Evolutionary conservation across 371 early-diverging fungal species (phyloP).

Genomic region (Mucor sp.): DNA sequence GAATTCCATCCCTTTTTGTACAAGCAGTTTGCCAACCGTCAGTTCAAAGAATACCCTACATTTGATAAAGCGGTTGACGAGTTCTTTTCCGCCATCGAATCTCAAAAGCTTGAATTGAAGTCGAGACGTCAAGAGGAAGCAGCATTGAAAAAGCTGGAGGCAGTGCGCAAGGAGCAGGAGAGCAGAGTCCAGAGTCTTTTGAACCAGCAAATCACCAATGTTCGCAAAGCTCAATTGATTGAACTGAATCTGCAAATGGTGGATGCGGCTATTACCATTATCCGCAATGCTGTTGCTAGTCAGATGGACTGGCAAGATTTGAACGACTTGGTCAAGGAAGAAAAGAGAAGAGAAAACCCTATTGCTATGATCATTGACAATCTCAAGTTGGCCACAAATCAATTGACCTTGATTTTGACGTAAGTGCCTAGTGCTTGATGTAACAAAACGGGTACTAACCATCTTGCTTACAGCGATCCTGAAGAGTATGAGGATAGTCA

Average conservation of each 20-base stretch:
- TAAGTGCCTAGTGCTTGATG: constrained; percentile 13
- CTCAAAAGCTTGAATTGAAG: constrained; percentile 77
- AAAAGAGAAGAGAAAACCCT: constrained; percentile 76
- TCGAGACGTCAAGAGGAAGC: constrained; percentile 75
- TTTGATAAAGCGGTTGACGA: constrained; percentile 92
- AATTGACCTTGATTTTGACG: constrained; percentile 63
- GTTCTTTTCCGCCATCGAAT: constrained; percentile 90
- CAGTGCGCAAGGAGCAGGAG: constrained; percentile 79
- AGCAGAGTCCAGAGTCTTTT: constrained; percentile 77
- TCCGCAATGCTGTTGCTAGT: constrained; percentile 85
- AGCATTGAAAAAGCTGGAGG: constrained; percentile 82
- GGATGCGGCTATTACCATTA: constrained; percentile 84
- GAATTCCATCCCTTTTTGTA: constrained; percentile 91
- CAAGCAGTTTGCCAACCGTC: constrained; percentile 61
- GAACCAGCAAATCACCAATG: constrained; percentile 64
- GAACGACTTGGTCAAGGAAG: constrained; percentile 82
- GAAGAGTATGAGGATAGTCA: constrained; percentile 30
- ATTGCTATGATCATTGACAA: constrained; percentile 75
- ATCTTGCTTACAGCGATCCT: constrained; percentile 35
- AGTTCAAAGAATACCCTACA: constrained; percentile 62
- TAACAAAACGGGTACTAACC: background rate
- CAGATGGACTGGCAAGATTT: constrained; percentile 98
- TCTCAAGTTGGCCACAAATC: constrained; percentile 76
- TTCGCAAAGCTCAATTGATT: constrained; percentile 79
- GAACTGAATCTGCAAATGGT: constrained; percentile 82